Conservation (phyloP, 371 early-diverging fungal genomes). For the Lichtheimia corymbifera region DNA sequence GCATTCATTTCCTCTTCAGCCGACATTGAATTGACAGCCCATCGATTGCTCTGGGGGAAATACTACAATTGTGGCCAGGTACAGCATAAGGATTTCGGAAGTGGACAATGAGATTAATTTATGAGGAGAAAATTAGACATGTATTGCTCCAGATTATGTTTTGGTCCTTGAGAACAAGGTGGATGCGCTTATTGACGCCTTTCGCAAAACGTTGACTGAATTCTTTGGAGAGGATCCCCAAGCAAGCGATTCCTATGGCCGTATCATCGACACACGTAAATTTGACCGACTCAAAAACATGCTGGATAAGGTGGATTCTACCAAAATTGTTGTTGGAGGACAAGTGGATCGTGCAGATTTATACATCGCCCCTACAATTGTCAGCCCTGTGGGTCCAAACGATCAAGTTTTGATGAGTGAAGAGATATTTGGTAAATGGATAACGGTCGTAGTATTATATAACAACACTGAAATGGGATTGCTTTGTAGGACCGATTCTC, state of each 20-base stretch:
- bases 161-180: constrained; percentile 58
- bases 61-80: constrained; percentile 84
- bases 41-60: constrained; percentile 82
- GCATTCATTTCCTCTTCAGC: constrained; percentile 71
- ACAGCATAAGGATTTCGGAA: not conserved
- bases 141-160: constrained; percentile 88
- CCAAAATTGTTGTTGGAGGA: constrained; percentile 56
- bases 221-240: constrained; percentile 56
- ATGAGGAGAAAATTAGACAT: constrained; percentile 44
- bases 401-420: constrained; percentile 65
- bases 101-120: not conserved
- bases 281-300: constrained; percentile 66
- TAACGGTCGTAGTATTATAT: too few species aligned
- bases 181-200: constrained; percentile 51
- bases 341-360: constrained; percentile 54
- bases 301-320: constrained; percentile 49
- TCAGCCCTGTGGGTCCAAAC: constrained; percentile 54
- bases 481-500: constrained; percentile 64
- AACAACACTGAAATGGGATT: too few species aligned
- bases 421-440: constrained; percentile 66
- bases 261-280: constrained; percentile 73
- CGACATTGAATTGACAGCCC: constrained; percentile 66
- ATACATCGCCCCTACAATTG: constrained; percentile 70
- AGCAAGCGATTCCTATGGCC: constrained; percentile 56
- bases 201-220: constrained; percentile 45